Evolutionary conservation across 2,329 filamentous ascomycete genomes (phyloP).

Genomic region (Aspergillus viridinutans): DNA sequence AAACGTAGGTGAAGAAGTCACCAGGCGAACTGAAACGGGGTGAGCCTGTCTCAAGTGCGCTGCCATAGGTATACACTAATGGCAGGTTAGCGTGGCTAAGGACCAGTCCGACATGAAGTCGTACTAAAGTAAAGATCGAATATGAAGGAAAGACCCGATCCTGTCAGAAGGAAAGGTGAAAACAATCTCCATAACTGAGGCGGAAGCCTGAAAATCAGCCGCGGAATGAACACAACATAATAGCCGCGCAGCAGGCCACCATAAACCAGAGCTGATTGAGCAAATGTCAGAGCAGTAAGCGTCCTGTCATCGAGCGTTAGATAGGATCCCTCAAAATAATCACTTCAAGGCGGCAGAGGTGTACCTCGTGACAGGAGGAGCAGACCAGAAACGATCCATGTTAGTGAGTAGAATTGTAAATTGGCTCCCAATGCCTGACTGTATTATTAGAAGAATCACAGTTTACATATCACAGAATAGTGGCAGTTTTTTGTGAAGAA

Average conservation of each 20-base stretch:
- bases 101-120: conserved; percentile 22
- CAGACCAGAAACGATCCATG: conserved; percentile 62
- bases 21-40: conserved; percentile 70
- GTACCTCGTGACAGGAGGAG: conserved; percentile 65
- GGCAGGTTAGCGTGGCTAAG: conserved; percentile 28
- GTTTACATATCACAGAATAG: neutral
- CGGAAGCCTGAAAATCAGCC: conserved; percentile 52
- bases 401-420: conserved; percentile 8
- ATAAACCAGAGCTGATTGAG: conserved; percentile 59
- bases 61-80: conserved; percentile 70
- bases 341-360: conserved; percentile 1
- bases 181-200: conserved; percentile 59
- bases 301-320: conserved; percentile 51
- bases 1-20: conserved; percentile 74
- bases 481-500: neutral
- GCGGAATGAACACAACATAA: conserved; percentile 52
- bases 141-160: conserved; percentile 54
- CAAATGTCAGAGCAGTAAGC: conserved; percentile 60
- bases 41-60: conserved; percentile 67
- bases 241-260: conserved; percentile 50
- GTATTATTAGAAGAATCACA: neutral
- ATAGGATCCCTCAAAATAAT: conserved; percentile 34
- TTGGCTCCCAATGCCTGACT: neutral
- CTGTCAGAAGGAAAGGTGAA: conserved; percentile 58
- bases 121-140: conserved; percentile 70